A percentile compares a stretch with the other conserved stretches of the same genome.
These are phyloP conservation scores for Schwanniomyces polymorphus DNA, from an alignment of 805 yeast genomes.

Conservation along the genomic window DNA sequence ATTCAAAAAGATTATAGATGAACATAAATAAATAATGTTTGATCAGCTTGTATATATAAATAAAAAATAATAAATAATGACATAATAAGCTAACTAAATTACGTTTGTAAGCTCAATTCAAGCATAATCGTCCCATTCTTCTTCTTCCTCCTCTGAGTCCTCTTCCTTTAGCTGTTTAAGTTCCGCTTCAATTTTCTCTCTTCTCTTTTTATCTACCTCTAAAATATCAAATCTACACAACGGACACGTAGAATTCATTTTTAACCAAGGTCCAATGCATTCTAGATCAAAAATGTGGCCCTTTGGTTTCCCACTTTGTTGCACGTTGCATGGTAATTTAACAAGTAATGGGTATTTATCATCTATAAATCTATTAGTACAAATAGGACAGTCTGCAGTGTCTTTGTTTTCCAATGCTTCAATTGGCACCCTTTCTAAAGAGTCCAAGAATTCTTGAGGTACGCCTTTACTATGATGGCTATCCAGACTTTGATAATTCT, in stretches of 20 bases:
- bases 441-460: conserved; percentile 67
- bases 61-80: background rate
- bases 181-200: conserved; percentile 33
- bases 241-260: conserved; percentile 76
- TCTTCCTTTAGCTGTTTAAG: conserved; percentile 38
- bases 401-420: conserved; percentile 35
- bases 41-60: conserved; percentile 4
- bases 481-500: conserved; percentile 13
- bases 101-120: conserved; percentile 29
- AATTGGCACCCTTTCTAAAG: conserved; percentile 64
- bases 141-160: conserved; percentile 56
- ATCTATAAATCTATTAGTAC: conserved; percentile 68
- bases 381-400: conserved; percentile 78
- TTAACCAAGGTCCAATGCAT: conserved; percentile 89
- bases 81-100: background rate
- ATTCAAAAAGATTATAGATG: conserved; percentile 56
- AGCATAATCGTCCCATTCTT: conserved; percentile 83
- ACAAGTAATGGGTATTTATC: conserved; percentile 83
- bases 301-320: conserved; percentile 18
- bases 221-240: conserved; percentile 76
- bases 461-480: conserved; percentile 46
- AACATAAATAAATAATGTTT: conserved; percentile 1
- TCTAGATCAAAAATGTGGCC: conserved; percentile 83
- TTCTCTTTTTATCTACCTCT: conserved; percentile 29
- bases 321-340: conserved; percentile 61